A percentile compares a stretch with the other conserved stretches of the same genome.
Conservation (phyloP, 2,329 filamentous ascomycete species). For the Fusarium longipes region DNA sequence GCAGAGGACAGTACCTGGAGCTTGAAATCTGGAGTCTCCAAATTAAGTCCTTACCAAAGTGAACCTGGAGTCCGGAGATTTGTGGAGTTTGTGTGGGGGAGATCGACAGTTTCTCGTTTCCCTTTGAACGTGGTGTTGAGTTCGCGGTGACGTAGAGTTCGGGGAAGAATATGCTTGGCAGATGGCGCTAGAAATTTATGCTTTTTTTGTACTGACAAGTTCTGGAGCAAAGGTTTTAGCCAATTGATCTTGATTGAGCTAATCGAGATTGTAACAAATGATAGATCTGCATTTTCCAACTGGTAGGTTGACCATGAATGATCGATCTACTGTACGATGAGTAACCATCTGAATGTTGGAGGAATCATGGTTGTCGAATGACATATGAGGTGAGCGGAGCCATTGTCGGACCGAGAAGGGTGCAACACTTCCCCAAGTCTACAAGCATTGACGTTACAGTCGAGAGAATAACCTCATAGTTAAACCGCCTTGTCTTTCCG, state of each 20-base stretch:
- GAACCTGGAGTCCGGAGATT: constrained; percentile 34
- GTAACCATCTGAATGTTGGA: background rate
- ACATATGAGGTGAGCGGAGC: constrained; percentile 9
- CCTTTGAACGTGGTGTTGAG: constrained; percentile 24
- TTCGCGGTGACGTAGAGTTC: constrained; percentile 29
- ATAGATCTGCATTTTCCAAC: background rate
- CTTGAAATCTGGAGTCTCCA: background rate
- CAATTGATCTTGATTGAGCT: background rate
- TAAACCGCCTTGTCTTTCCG: constrained; percentile 6
- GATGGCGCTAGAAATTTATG: constrained; percentile 14
- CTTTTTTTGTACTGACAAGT: background rate
- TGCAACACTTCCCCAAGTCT: constrained; percentile 1
- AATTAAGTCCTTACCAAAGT: constrained; percentile 22
- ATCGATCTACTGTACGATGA: background rate
- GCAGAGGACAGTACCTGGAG: constrained; percentile 2
- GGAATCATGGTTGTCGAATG: constrained; percentile 17
- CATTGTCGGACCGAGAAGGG: constrained; percentile 23
- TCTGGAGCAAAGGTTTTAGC: background rate
- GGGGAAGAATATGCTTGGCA: constrained; percentile 26
- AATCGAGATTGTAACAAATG: background rate
- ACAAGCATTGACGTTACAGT: background rate
- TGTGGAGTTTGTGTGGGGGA: constrained; percentile 40
- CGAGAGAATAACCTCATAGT: constrained; percentile 7
- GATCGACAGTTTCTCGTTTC: constrained; percentile 27
- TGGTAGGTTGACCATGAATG: background rate